Conservation (phyloP, 1,139 yeast species). For the Scheffersomyces segobiensis region DNA sequence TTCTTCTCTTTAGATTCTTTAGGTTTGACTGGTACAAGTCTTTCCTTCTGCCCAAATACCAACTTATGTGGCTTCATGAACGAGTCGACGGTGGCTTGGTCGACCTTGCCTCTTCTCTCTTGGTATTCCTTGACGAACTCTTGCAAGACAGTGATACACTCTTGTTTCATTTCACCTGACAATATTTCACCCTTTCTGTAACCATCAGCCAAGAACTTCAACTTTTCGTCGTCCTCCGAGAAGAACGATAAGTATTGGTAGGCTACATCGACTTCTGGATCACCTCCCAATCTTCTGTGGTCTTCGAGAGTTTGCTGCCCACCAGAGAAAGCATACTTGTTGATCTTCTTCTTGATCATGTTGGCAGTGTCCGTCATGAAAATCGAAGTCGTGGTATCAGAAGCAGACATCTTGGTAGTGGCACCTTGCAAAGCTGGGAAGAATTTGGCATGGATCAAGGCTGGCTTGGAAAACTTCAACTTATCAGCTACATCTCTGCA, state of each 20-base stretch:
- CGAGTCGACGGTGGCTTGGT: slow-evolving; percentile 62
- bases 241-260: slow-evolving; percentile 91
- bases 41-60: slow-evolving; percentile 69
- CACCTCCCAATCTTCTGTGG: slow-evolving; percentile 86
- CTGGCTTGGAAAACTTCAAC: slow-evolving; percentile 86
- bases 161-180: slow-evolving; percentile 92
- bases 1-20: slow-evolving; percentile 48
- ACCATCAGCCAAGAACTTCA: slow-evolving; percentile 59
- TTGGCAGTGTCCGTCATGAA: slow-evolving; percentile 94
- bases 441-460: slow-evolving; percentile 89
- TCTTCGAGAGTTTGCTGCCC: slow-evolving; percentile 88
- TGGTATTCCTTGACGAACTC: slow-evolving; percentile 81
- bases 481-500: slow-evolving; percentile 97
- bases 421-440: slow-evolving; percentile 99
- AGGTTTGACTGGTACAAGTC: slow-evolving; percentile 67
- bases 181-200: slow-evolving; percentile 81
- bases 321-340: slow-evolving; percentile 96
- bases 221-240: slow-evolving; percentile 80
- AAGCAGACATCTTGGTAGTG: slow-evolving; percentile 95
- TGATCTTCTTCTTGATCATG: slow-evolving; percentile 90
- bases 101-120: slow-evolving; percentile 66
- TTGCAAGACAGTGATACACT: slow-evolving; percentile 79
- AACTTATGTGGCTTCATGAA: slow-evolving; percentile 88
- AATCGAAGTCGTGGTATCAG: slow-evolving; percentile 77
- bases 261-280: slow-evolving; percentile 95